Percentiles rank a stretch among this genome's conserved stretches.
Evolutionary conservation across 2,329 filamentous ascomycete species (phyloP).

Genomic region (Fusarium bulbicola): DNA sequence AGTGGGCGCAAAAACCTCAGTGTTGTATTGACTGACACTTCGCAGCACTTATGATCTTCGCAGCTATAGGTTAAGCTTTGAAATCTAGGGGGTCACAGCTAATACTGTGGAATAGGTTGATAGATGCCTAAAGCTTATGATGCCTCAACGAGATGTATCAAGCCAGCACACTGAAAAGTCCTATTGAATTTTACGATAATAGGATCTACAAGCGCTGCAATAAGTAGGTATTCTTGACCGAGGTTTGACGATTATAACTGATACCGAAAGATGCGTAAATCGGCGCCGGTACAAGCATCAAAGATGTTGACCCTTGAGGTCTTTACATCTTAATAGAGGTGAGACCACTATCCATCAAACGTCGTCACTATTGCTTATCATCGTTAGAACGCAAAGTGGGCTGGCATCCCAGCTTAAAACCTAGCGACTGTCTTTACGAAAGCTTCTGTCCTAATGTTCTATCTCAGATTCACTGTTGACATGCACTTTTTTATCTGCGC

Average conservation of each 20-base stretch:
- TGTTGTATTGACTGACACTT: background rate
- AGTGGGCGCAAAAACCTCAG: background rate
- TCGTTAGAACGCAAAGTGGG: background rate
- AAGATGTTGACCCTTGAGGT: background rate
- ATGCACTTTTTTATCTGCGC: background rate
- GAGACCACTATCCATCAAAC: background rate
- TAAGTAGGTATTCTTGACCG: background rate
- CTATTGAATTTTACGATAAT: rapidly evolving
- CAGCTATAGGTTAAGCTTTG: background rate
- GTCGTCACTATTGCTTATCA: background rate
- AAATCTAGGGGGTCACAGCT: rapidly evolving
- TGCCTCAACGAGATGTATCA: rapidly evolving
- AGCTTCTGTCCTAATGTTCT: background rate
- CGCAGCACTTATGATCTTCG: background rate
- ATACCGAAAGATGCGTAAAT: background rate
- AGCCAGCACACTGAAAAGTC: no score
- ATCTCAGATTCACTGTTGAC: background rate
- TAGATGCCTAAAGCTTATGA: no score
- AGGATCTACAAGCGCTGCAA: background rate
- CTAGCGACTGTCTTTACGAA: background rate
- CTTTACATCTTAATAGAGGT: background rate
- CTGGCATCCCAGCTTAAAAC: background rate
- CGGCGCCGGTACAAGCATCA: background rate
- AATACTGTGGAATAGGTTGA: background rate
- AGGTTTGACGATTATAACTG: background rate